Conservation (phyloP, 78 protist species). For the Bodo saltans region DNA sequence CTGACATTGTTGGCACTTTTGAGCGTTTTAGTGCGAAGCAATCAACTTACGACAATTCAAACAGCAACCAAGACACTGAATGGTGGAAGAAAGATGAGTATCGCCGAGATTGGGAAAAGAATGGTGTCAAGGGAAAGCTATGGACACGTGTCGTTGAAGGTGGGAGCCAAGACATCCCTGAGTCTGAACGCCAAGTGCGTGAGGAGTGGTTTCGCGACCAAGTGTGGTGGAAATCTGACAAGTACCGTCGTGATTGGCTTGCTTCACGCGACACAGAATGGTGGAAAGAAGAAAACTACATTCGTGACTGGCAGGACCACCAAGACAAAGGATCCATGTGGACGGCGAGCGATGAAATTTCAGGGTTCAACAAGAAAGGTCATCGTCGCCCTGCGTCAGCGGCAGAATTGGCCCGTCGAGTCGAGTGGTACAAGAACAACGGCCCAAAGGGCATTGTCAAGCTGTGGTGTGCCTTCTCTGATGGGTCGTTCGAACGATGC, state of each 20-base stretch:
- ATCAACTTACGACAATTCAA: slow-evolving; percentile 6
- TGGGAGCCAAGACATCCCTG: neutral
- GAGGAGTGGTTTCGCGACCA: slow-evolving; percentile 21
- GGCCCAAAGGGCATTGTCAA: slow-evolving; percentile 26
- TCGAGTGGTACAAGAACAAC: slow-evolving; percentile 31
- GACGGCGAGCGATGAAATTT: slow-evolving; percentile 21
- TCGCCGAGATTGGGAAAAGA: slow-evolving; percentile 16
- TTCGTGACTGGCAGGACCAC: slow-evolving; percentile 30
- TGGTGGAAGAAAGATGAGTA: slow-evolving; percentile 30
- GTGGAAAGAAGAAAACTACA: slow-evolving; percentile 34
- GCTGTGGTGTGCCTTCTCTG: slow-evolving; percentile 11
- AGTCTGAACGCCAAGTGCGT: slow-evolving; percentile 5
- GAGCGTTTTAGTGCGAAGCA: slow-evolving; percentile 1
- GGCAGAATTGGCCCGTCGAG: neutral
- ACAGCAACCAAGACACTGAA: slow-evolving; percentile 22
- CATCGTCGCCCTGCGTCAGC: neutral
- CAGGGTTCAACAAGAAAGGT: slow-evolving; percentile 4
- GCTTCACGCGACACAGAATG: neutral
- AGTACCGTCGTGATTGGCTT: slow-evolving; percentile 17
- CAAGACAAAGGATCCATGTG: slow-evolving; percentile 2
- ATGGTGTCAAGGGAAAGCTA: slow-evolving; percentile 11
- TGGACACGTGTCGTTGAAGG: slow-evolving; percentile 17
- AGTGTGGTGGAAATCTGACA: slow-evolving; percentile 26
- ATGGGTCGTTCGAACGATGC: slow-evolving; percentile 4
- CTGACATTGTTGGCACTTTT: slow-evolving; percentile 16